Percentiles rank a stretch among this genome's conserved stretches.
phyloP scores from a whole-genome alignment of 371 early-diverging fungal species.

The Entomophthora muscae region DNA sequence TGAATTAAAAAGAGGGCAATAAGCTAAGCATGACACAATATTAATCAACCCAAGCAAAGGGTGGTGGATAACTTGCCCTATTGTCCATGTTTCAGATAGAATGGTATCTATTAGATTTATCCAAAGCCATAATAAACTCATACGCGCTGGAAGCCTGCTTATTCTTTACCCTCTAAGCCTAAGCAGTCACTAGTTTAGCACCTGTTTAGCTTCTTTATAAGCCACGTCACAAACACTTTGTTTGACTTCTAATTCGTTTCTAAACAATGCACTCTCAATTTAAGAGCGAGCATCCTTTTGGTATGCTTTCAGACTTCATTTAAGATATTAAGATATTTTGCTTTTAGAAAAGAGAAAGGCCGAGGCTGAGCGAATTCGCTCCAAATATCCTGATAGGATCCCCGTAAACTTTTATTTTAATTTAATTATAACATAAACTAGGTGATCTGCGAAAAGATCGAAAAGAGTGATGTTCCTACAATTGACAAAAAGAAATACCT shows the following conservation, averaged over 20 bases:
- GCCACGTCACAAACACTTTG: neutral
- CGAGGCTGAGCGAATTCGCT: conserved; percentile 88
- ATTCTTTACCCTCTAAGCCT: neutral
- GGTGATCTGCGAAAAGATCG: conserved; percentile 89
- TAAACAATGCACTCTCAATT: conserved; percentile 72
- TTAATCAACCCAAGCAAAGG: too few species aligned
- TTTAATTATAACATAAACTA: conserved; percentile 1
- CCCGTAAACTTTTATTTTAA: conserved; percentile 35
- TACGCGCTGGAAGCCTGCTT: too few species aligned
- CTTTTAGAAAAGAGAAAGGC: conserved; percentile 79
- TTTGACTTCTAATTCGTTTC: neutral
- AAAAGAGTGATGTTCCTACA: conserved; percentile 82
- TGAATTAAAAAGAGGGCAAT: too few species aligned
- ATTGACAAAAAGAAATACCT: conserved; percentile 98
- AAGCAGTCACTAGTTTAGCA: neutral
- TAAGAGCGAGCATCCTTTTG: conserved; percentile 91
- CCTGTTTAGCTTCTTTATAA: neutral
- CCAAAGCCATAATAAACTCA: too few species aligned
- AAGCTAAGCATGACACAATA: too few species aligned
- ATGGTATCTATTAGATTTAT: too few species aligned
- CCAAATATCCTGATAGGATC: conserved; percentile 94
- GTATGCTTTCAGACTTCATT: conserved; percentile 21
- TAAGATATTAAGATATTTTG: neutral
- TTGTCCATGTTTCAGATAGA: too few species aligned
- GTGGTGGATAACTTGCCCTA: too few species aligned